Evolutionary conservation across 2,329 filamentous ascomycete genomes (phyloP), one percentile per base, ranked within the genome.

Genomic region (Fusarium haematococcum): DNA sequence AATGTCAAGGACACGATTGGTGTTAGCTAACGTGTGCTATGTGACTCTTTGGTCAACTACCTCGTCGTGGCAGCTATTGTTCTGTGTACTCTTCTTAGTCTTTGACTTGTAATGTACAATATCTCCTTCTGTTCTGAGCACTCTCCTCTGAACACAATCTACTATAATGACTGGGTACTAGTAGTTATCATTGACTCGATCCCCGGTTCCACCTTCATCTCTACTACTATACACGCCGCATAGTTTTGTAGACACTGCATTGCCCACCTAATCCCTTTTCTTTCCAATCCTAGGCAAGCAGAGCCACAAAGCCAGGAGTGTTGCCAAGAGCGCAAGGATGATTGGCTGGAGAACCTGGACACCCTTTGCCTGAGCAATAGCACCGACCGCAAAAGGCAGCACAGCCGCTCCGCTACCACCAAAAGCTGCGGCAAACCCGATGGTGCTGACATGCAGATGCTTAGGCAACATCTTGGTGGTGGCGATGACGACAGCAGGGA

Each of bases 341-440:
- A 91, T 85, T 0, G 89, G 89, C 73, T 91, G 89, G 41, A 92
- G 77, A 6, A 88, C 88, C 73, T 86, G 82, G 3, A 91, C 89
- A 0, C 89, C 89, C 70, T 84, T 86, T 1, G 83, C 83, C 75
- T 89, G 85, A 2, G 92, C 91, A 76, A 94, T 88, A 2, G 90
- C 90, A 6, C 92, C 92, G 0, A 93, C 91, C 0, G 89, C 88
- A 85, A 94, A 85, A 67, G 92, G 86, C 83, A 94, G 75, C n/a
- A 91, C 79, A 0, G 93, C 92, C 0, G 92, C 93, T 1, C 94
- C 94, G 27, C 88, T 88, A 0, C 93, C 92, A 0, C 94, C 94
- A 80, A 95, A 91, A 0, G 94, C 93, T 1, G 93, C 90, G 1
- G 92, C 91, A 74, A 97, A 96, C 0, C 94, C 94, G 74, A 97